phyloP scores from a whole-genome alignment of 2,329 filamentous ascomycete genomes.

The Rutstroemia sp. region DNA sequence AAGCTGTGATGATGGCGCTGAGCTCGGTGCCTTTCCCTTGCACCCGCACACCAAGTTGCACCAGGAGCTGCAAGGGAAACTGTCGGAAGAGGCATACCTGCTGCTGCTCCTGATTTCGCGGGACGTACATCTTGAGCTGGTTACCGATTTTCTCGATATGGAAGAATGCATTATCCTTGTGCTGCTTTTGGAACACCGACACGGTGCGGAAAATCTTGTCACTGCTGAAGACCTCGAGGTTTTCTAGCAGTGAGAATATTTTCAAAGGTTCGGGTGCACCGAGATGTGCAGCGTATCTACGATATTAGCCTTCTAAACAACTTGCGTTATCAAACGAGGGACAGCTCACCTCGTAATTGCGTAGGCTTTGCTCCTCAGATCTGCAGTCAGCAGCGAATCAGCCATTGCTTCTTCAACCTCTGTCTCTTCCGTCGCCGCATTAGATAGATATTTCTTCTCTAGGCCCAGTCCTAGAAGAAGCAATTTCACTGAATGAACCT shows the following conservation, averaged over 20 bases:
- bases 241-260: neutral
- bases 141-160: neutral
- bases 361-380: neutral
- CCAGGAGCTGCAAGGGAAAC: neutral
- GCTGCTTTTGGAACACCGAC: conserved; percentile 11
- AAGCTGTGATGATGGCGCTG: neutral
- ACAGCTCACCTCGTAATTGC: neutral
- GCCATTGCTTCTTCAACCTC: neutral
- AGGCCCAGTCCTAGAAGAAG: neutral
- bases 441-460: neutral
- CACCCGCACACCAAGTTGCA: neutral
- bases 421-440: neutral
- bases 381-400: neutral
- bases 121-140: conserved; percentile 1
- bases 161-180: neutral
- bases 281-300: neutral
- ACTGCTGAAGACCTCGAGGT: neutral
- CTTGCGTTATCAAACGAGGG: neutral
- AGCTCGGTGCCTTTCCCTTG: neutral
- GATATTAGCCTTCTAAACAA: neutral
- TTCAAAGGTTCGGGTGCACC: neutral
- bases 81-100: neutral
- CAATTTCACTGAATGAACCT: neutral
- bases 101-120: neutral
- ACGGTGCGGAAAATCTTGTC: conserved; percentile 8